Conservation (phyloP, 2,329 filamentous ascomycete genomes). For the Fusarium guadeloupense region DNA sequence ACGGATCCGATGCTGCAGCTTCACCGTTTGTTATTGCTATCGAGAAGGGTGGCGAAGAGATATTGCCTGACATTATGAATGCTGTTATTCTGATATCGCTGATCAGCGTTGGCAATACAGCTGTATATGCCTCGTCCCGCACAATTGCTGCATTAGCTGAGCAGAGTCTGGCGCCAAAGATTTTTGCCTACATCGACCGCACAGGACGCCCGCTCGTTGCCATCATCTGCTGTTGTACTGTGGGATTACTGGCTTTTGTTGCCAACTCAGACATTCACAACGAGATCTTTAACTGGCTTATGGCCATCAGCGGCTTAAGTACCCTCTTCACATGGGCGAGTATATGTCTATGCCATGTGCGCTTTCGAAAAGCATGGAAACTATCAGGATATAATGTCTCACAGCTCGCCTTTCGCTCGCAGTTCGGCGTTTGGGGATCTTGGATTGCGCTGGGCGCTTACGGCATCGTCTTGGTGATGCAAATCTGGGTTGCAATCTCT, state of each 20-base stretch:
- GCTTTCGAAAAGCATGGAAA: constrained; percentile 82
- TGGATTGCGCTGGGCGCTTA: constrained; percentile 85
- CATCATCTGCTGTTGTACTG: constrained; percentile 69
- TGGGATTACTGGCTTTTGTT: constrained; percentile 81
- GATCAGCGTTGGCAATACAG: constrained; percentile 88
- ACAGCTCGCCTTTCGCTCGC: constrained; percentile 82
- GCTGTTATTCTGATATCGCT: constrained; percentile 94
- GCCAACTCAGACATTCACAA: constrained; percentile 68
- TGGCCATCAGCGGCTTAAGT: constrained; percentile 76
- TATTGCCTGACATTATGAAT: constrained; percentile 89
- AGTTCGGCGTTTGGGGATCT: constrained; percentile 81
- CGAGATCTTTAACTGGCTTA: constrained; percentile 81
- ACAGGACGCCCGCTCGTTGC: constrained; percentile 80
- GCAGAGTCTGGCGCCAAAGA: constrained; percentile 82
- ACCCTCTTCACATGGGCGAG: constrained; percentile 82
- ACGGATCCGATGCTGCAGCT: constrained; percentile 71
- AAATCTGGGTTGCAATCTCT: constrained; percentile 87
- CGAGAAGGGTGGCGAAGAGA: constrained; percentile 79
- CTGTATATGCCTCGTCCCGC: constrained; percentile 88
- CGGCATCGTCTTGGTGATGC: constrained; percentile 76
- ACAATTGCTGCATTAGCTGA: constrained; percentile 28
- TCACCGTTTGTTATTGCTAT: constrained; percentile 96
- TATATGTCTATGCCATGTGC: constrained; percentile 87
- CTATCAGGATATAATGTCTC: constrained; percentile 71
- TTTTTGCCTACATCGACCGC: constrained; percentile 83